Evolutionary conservation across 495 filamentous ascomycete species (phyloP), one percentile per base, ranked within the genome.

Genomic region (Niebla homalea): DNA sequence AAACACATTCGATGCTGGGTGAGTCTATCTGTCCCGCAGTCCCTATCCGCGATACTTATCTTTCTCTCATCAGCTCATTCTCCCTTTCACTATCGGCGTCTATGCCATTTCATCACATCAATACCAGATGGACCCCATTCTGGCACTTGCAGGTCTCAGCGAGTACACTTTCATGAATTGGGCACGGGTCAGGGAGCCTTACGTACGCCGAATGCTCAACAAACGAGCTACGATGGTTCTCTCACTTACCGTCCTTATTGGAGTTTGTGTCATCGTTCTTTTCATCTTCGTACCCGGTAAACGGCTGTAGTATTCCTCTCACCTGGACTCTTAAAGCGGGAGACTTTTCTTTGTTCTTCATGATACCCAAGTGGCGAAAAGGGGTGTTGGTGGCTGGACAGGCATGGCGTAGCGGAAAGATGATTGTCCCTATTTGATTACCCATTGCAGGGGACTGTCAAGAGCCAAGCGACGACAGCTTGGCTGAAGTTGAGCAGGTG

Each of bases 151-250:
- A 18, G 90, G 89, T 26, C 80, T 79, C 60, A 96, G 88, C 69
- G 92, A 98, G 67, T 95, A 95, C 67, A 94, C 88, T 0, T 88
- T 94, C 43, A 84, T 94, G 75, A 80, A 79, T 58, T 96, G 90
- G 73, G 79, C 81, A 14, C 77, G 79, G 3, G 84, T 98, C 46
- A 77, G 80, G 40, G 92, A 98, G 62, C 85, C 87, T 0, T 98
- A 89, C 58, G 84, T 97, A 26, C 81, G 86, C 35, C 81, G 79
- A 56, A 76, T 96, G 6, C 72, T 97, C 43, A 78, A 74, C 50
- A 87, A 87, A 64, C 82, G 92, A 36, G 81, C 90, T 0, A 56
- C 84, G 20, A 85, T 87, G 69, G 85, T 86, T 2, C 68, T 93
- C 11, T 65, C 70, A 3, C 72, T 89, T 46, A 84, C 87, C 16